These are phyloP conservation scores for Pholiota microspora DNA, from an alignment of 768 basidiomycete species.

Conservation along the genomic window DNA sequence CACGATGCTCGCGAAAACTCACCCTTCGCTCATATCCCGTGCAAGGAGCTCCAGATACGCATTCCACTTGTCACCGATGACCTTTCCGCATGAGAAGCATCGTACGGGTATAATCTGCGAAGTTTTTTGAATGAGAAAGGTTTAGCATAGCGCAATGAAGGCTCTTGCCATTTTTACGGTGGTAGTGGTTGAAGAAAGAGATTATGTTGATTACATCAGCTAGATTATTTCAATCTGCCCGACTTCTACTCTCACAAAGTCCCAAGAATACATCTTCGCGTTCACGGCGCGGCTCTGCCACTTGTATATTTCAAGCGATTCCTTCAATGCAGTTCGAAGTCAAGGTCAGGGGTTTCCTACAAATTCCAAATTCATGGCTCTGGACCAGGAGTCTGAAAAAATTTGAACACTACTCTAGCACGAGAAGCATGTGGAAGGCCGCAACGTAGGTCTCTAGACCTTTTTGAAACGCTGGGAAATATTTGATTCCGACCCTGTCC, in stretches of 20 bases:
- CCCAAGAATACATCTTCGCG: no score
- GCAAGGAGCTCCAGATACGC: conserved; percentile 80
- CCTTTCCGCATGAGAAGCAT: conserved; percentile 96
- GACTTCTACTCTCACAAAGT: no score
- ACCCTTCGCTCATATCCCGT: conserved; percentile 88
- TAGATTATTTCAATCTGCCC: no score
- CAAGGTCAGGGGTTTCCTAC: not conserved
- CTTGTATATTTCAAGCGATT: no score
- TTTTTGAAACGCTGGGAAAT: no score
- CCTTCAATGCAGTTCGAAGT: no score
- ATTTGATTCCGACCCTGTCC: no score
- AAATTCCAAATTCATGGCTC: not conserved
- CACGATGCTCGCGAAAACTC: conserved; percentile 24
- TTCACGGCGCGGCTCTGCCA: no score
- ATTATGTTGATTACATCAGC: conserved; percentile 18
- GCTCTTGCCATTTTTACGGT: conserved; percentile 18
- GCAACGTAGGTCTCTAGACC: no score
- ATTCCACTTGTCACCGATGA: conserved; percentile 96
- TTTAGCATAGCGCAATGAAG: not conserved
- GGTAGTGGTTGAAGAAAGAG: conserved; percentile 17
- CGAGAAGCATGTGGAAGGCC: no score
- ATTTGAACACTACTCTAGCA: no score
- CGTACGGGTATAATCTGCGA: conserved; percentile 91
- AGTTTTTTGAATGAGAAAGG: not conserved
- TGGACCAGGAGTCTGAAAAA: no score